Base-by-base conservation (phyloP, 2,329 filamentous ascomycete species). In the Xylariaceae sp. region DNA sequence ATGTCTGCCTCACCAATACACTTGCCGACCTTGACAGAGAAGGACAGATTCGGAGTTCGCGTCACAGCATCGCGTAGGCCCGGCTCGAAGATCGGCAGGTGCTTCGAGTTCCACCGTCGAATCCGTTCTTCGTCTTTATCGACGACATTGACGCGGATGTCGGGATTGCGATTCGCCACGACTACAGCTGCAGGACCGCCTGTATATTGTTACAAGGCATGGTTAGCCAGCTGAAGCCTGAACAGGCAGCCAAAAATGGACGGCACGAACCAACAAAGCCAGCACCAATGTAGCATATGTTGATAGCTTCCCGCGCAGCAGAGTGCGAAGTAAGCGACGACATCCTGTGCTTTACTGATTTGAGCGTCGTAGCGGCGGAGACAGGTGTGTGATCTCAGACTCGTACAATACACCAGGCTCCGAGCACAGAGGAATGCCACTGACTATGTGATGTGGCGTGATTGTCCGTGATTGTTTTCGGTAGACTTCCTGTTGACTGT, bases 11-110 rank as follows among this genome's bases (percentile, higher is more conserved):
- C 82, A 23, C 77, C 72, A 61, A 92, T 88, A 61, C 78, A 79
- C 62, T 74, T 77, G 17, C 80, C 79, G 8, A 89, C 79, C 56
- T 90, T 80, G 17, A 84, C 88, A 2, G 88, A 87, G 75, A 93
- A 93, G 76, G 86, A 81, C 15, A 93, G 78, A 72, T 92, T 93
- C 10, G 84, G 82, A 55, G 84, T 82, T 52, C 85, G 77, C 61
- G 83, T 80, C 37, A 92, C 84, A 59, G 92, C 82, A 53, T 89
- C 82, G 56, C 81, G 76, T 30, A 93, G 78, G 9, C 86, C 87
- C 0, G 88, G 87, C 73, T 93, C 89, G 73, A 89, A 87, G 62
- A 92, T 89, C 49, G 89, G 89, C 13, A 90, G 82, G 64, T 88
- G 81, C 50, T 80, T 78, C 1, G 88, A 89, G 67, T 90, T 88